Conservation (phyloP, 2,329 filamentous ascomycete genomes). For the Lachnellula willkommii region DNA sequence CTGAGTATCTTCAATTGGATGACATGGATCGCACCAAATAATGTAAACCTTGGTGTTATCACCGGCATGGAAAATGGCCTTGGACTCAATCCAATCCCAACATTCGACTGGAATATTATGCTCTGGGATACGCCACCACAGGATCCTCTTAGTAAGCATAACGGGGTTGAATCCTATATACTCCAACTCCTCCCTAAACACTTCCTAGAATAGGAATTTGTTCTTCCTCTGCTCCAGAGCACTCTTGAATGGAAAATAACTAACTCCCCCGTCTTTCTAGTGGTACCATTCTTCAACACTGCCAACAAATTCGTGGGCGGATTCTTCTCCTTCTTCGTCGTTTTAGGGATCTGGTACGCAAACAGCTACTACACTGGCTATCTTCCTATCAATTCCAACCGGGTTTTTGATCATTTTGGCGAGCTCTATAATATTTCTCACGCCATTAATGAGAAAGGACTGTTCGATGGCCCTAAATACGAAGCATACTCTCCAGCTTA, state of each 20-base stretch:
- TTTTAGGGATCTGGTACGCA: conserved; percentile 57
- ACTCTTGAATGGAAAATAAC: too few relatives aligned
- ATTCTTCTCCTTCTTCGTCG: conserved; percentile 54
- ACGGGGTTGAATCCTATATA: too few relatives aligned
- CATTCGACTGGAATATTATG: conserved; percentile 41
- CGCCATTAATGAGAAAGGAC: conserved; percentile 49
- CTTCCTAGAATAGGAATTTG: too few relatives aligned
- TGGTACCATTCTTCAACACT: conserved; percentile 69
- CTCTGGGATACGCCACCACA: conserved; percentile 4
- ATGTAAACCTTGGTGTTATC: conserved; percentile 34
- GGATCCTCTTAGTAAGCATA: conserved; percentile 47
- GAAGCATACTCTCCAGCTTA: conserved; percentile 63
- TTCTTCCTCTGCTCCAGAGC: too few relatives aligned
- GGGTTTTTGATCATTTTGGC: conserved; percentile 69
- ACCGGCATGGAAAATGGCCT: conserved; percentile 36
- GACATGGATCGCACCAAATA: conserved; percentile 46
- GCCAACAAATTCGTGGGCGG: conserved; percentile 65
- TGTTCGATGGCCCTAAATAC: conserved; percentile 44
- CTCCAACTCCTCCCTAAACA: too few relatives aligned
- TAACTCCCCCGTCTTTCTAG: too few relatives aligned
- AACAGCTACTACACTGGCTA: conserved; percentile 59
- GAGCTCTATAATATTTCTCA: conserved; percentile 56
- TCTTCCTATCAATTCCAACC: conserved; percentile 63
- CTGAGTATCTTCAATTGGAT: conserved; percentile 47
- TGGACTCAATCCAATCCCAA: conserved; percentile 39